phyloP scores from a whole-genome alignment of 1,284 basidiomycete genomes.

The Boletus chippewaensis region DNA sequence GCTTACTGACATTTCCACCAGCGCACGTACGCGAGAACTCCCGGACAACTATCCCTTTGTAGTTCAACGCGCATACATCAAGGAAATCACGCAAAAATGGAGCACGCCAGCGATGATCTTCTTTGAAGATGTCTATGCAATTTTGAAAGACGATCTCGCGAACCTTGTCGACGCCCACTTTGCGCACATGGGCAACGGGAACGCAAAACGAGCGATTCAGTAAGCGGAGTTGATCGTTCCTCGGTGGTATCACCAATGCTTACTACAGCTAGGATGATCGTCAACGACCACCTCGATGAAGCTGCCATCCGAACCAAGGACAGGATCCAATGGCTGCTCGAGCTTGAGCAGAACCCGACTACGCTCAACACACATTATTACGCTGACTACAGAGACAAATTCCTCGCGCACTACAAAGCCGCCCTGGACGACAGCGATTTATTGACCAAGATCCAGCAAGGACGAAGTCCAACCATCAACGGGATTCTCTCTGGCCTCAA shows the following conservation, averaged over 20 bases:
- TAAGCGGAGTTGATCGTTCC: constrained; percentile 28
- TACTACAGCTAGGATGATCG: constrained; percentile 35
- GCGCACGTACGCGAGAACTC: constrained; percentile 61
- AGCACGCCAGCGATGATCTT: constrained; percentile 39
- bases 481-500: constrained; percentile 39
- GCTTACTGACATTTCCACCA: constrained; percentile 23
- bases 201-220: constrained; percentile 48
- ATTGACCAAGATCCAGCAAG: constrained; percentile 15
- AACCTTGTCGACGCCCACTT: constrained; percentile 45
- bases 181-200: constrained; percentile 44
- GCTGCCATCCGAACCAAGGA: constrained; percentile 37
- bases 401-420: constrained; percentile 43
- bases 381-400: constrained; percentile 51
- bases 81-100: constrained; percentile 45
- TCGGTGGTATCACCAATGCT: not conserved
- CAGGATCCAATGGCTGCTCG: constrained; percentile 46
- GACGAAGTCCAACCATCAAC: constrained; percentile 2
- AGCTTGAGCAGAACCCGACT: constrained; percentile 47
- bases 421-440: constrained; percentile 33
- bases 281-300: constrained; percentile 43
- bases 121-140: constrained; percentile 40
- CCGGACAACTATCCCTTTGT: constrained; percentile 61
- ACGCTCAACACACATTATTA: constrained; percentile 57
- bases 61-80: constrained; percentile 48
- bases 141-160: constrained; percentile 38